Percentiles rank a stretch among this genome's conserved stretches.
Conservation (phyloP, 306 rosid species). For the Astragalus glycyphyllos region DNA sequence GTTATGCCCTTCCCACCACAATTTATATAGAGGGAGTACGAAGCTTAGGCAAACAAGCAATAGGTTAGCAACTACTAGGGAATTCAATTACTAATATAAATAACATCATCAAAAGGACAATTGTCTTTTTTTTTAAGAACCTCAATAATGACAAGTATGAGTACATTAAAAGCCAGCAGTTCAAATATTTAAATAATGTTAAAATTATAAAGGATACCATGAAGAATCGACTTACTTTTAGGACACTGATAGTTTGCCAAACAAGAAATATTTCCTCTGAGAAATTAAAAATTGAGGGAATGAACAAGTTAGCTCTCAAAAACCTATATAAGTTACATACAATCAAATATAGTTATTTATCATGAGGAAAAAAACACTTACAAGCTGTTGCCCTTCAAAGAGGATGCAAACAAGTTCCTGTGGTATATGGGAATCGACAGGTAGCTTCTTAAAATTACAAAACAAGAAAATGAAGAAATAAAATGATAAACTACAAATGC, state of each 20-base stretch:
- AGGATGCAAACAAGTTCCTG: constrained; percentile 70
- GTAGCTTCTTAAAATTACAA: constrained; percentile 8
- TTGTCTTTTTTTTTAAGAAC: neutral
- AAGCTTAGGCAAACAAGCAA: constrained; percentile 30
- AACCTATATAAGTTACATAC: neutral
- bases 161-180: neutral
- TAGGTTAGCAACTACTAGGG: neutral
- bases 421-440: constrained; percentile 21
- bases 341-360: neutral
- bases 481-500: neutral
- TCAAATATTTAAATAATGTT: constrained; percentile 9
- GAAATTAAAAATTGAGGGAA: neutral
- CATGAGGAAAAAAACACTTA: constrained; percentile 46
- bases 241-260: constrained; percentile 41
- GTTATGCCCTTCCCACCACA: constrained; percentile 43
- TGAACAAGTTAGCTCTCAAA: constrained; percentile 37
- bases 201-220: constrained; percentile 5
- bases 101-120: neutral
- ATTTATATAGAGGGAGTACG: constrained; percentile 47
- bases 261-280: constrained; percentile 55
- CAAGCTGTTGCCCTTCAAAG: constrained; percentile 50
- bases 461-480: neutral
- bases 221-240: constrained; percentile 45
- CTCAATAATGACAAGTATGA: neutral
- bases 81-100: constrained; percentile 15